Evolutionary conservation across 2,329 filamentous ascomycete species (phyloP).

Genomic region (Anisogramma anomala): DNA sequence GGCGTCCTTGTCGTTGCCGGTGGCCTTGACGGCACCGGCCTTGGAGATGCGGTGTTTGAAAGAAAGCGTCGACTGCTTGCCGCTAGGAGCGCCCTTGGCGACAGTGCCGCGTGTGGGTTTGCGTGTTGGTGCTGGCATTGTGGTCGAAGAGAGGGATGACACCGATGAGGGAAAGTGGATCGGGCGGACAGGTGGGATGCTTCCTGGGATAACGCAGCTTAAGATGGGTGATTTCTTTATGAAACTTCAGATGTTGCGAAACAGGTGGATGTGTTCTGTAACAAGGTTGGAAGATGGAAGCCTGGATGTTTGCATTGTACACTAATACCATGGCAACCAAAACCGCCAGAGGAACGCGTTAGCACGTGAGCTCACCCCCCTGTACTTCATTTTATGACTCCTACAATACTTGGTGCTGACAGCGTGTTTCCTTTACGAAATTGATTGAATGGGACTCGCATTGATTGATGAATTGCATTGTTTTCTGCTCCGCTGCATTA

Average conservation of each 20-base stretch:
- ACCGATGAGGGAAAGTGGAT: conserved; percentile 9
- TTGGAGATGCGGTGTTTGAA: conserved; percentile 49
- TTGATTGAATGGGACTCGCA: too few relatives aligned
- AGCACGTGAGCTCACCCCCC: background rate
- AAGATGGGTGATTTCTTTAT: too few relatives aligned
- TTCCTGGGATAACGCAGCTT: too few relatives aligned
- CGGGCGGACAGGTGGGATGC: background rate
- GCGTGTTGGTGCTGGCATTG: conserved; percentile 40
- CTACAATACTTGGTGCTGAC: background rate
- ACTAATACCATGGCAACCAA: conserved; percentile 3
- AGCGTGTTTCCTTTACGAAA: too few relatives aligned
- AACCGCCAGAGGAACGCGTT: conserved; percentile 2
- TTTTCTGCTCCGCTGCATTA: too few relatives aligned
- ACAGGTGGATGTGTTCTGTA: background rate
- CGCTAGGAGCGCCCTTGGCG: conserved; percentile 23
- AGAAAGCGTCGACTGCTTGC: conserved; percentile 44
- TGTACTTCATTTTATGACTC: background rate
- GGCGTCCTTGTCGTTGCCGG: conserved; percentile 24
- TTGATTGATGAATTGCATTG: too few relatives aligned
- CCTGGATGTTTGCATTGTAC: too few relatives aligned
- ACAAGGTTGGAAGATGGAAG: too few relatives aligned
- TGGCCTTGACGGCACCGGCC: conserved; percentile 34
- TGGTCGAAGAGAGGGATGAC: conserved; percentile 16
- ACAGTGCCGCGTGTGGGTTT: conserved; percentile 32
- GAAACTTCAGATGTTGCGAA: too few relatives aligned